Conservation (phyloP, 805 yeast genomes). For the Huiozyma naganishii region DNA sequence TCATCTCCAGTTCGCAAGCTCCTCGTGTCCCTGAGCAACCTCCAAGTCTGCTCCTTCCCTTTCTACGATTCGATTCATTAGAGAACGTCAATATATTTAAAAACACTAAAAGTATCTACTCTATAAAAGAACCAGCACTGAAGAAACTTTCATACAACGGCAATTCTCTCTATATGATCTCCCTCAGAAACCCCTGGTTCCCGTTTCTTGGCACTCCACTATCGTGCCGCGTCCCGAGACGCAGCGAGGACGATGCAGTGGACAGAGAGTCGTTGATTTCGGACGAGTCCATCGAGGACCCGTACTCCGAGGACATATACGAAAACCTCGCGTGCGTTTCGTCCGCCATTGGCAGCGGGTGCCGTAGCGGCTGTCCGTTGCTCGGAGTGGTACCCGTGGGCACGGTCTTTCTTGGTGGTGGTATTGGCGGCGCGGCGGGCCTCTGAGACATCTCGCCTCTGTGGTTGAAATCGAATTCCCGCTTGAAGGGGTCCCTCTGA, state of each 20-base stretch:
- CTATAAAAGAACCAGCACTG: too few relatives aligned
- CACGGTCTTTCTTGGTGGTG: constrained; percentile 13
- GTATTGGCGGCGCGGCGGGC: constrained; percentile 11
- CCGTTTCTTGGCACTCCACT: constrained; percentile 1
- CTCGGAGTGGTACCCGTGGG: neutral
- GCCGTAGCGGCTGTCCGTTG: neutral
- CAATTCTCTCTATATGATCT: constrained; percentile 3
- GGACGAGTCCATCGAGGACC: constrained; percentile 13
- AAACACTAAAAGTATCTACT: too few relatives aligned
- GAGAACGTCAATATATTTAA: too few relatives aligned
- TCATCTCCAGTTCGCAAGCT: too few relatives aligned
- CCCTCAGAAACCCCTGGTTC: constrained; percentile 15
- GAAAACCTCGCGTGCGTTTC: constrained; percentile 8
- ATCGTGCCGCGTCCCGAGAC: constrained; percentile 1
- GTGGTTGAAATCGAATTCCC: constrained; percentile 18
- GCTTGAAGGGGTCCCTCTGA: constrained; percentile 14
- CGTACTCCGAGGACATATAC: constrained; percentile 9
- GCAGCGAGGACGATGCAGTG: constrained; percentile 11
- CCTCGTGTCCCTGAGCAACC: too few relatives aligned
- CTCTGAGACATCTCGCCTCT: constrained; percentile 1
- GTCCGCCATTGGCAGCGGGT: constrained; percentile 1
- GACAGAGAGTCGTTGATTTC: constrained; percentile 9
- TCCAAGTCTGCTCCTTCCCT: too few relatives aligned
- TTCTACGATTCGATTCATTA: too few relatives aligned
- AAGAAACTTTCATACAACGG: too few relatives aligned